Conservation (phyloP, 83 land plant genomes). For the Thuja plicata region DNA sequence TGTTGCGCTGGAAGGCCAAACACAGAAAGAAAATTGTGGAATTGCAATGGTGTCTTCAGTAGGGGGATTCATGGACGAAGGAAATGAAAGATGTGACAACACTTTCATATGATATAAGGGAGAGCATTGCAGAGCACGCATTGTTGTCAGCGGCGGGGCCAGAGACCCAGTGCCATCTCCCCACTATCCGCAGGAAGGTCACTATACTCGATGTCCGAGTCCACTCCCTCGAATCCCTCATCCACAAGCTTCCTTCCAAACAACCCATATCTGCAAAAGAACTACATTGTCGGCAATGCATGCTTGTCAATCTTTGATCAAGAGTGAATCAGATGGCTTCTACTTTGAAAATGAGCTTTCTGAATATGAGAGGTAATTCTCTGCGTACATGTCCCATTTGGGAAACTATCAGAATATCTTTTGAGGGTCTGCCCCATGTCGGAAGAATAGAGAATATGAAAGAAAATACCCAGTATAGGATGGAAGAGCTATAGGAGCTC, state of each 20-base stretch:
- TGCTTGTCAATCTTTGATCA: conserved; percentile 48
- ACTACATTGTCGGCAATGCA: conserved; percentile 52
- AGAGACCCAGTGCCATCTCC: conserved; percentile 53
- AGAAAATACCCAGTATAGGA: no score
- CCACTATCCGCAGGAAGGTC: conserved; percentile 55
- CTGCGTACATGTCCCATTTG: no score
- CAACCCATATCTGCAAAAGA: conserved; percentile 64
- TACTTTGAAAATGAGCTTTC: conserved; percentile 67
- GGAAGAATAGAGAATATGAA: no score
- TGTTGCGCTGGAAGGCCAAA: no score
- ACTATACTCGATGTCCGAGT: conserved; percentile 57
- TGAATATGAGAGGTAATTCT: no score
- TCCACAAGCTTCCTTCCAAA: no score
- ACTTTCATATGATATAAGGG: conserved; percentile 58
- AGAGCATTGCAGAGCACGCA: conserved; percentile 39
- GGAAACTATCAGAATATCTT: no score
- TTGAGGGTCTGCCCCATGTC: no score
- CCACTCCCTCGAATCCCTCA: conserved; percentile 41
- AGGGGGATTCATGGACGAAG: no score
- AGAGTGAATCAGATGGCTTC: conserved; percentile 74
- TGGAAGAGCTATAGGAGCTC: no score
- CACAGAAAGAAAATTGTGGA: no score
- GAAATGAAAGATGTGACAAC: conserved; percentile 57
- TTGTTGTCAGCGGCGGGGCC: conserved; percentile 48
- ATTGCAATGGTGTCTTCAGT: no score